Base-by-base conservation (phyloP, 2,329 filamentous ascomycete genomes). In the Pseudogymnoascus sp. region DNA sequence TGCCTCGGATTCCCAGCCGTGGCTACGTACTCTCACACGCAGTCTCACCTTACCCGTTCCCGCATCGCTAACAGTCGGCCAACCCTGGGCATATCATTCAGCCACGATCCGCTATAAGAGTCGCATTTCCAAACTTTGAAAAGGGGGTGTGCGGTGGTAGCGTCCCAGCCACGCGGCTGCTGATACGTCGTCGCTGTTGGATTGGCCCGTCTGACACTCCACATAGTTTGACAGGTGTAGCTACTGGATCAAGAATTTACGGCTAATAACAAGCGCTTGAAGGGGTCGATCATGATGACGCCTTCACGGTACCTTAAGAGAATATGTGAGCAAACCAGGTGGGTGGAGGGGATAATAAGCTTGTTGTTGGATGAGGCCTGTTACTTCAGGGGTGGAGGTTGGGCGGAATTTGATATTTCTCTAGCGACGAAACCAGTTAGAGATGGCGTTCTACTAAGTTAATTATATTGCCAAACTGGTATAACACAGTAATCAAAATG, bases 41-140 rank as follows among this genome's bases (percentile, higher is more conserved):
- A 25, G 28, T 31, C 28, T 31, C 28, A 31, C 28, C 13, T 8
- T 19, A 10, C 28, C 28, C 28, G 8, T 28, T 11, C 45, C 13
- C 45, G 23, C 6, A 11, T 51, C 13, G 21, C 13, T n/a, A n/a
- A n/a, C 45, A 25, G 13, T 25, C 23, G n/a, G 14, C 48, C 23
- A 54, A 31, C 7, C 48, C 48, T 54, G 25, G 48, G 48, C 48
- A 54, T 54, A 31, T 54, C 48, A 54, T 54, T 54, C 23, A 54
- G 25, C 25, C 14, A 31, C 7, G 25, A 10, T n/a, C 23, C 25
- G 23, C 4, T 16, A n/a, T 54, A n/a, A 31, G 4, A 54, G 23
- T 3, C 7, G 13, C 13, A 48, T 48, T n/a, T 11, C 6, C 23
- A 16, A 16, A 16, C 13, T 31, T 54, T n/a, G n/a, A 6, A 21